Evolutionary conservation across 2,329 filamentous ascomycete genomes (phyloP), one percentile per base, ranked within the genome.

Genomic region (Hypoxylon rubiginosum): DNA sequence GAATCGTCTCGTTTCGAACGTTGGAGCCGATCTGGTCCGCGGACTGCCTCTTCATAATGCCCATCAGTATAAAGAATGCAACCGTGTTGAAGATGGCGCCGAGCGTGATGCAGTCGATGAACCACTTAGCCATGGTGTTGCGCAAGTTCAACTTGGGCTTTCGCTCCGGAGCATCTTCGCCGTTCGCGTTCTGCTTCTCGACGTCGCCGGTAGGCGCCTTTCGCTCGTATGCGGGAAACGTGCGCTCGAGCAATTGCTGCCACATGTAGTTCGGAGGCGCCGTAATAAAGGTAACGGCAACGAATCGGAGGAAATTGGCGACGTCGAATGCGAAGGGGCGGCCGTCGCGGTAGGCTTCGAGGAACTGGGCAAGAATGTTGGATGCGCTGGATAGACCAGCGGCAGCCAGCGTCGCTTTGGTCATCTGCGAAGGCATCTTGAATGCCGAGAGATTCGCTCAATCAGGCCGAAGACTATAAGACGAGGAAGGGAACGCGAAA

Each of bases 191-290:
- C 45, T 74, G 73, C 52, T 76, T 75, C 68, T 78, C 76, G 57
- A 76, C 43, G 59, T 76, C 73, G 26, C 60, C 21, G 56, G 65
- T 2, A 28, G 57, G 32, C 41, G 66, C n/a, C 19, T 41, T 66
- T 17, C 55, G 69, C 32, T 71, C 74, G 67, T 82, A 81, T 0
- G 84, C 84, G 0, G 86, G 86, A 59, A 87, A 86, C 9, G 75
- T 80, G 21, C 79, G 78, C 75, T 88, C 86, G 30, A 88, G 81
- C 30, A 81, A 81, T 58, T 84, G 81, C 70, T 89, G 85, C 86
- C 87, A 89, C 59, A 85, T 76, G 71, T 85, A 88, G 67, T 87
- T 88, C 54, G 86, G 82, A 6, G 87, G 87, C 1, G 85, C 82
- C 4, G 83, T 84, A 45, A 88, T 76, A 59, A 88, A 75, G 2